Evolutionary conservation across 208 protist species (phyloP), one percentile per base, ranked within the genome.

Genomic region (Acanthamoeba healyi): DNA sequence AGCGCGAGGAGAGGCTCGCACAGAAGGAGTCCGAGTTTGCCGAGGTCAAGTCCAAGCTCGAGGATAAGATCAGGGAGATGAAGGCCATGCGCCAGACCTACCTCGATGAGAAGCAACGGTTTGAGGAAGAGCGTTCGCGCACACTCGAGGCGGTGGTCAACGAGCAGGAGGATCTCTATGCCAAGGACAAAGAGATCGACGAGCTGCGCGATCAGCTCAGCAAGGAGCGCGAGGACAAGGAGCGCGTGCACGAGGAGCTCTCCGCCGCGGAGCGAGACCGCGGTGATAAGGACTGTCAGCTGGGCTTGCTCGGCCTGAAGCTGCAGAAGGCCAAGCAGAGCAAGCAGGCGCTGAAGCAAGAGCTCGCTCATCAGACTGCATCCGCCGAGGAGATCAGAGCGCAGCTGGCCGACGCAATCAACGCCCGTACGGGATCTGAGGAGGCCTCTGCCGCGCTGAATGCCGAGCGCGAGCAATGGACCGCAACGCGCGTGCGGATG

Each of bases 51-150:
- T 7, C 15, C 58, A 9, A 24, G n/a, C 58, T 67, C 24, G n/a
- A 79, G 70, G 70, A 10, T 32, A 44, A 79, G 70, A 79, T 46
- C 70, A 5, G 29, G 12, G 70, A 79, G 38, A 79, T 79, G 70
- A 44, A 46, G 70, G n/a, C 70, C 7, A 5, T 46, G 32, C 29
- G 70, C 15, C 24, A 79, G 38, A 44, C 12, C 70, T 79, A 79
- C 38, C 34, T 79, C 36, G 70, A 79, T 4, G 70, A 79, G 32
- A 79, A 79, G 70, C 34, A 42, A 32, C 29, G 24, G 12, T 46
- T 79, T n/a, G 70, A 79, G 70, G 70, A 79, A 44, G 70, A 79
- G 70, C 70, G 38, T 9, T 10, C 70, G 70, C 70, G 70, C 70
- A 44, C 36, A 19, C 36, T 79, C 38, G 70, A 79, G 70, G 17